Evolutionary conservation across 371 early-diverging fungal genomes (phyloP).

Genomic region (Homolaphlyctis polyrhiza): DNA sequence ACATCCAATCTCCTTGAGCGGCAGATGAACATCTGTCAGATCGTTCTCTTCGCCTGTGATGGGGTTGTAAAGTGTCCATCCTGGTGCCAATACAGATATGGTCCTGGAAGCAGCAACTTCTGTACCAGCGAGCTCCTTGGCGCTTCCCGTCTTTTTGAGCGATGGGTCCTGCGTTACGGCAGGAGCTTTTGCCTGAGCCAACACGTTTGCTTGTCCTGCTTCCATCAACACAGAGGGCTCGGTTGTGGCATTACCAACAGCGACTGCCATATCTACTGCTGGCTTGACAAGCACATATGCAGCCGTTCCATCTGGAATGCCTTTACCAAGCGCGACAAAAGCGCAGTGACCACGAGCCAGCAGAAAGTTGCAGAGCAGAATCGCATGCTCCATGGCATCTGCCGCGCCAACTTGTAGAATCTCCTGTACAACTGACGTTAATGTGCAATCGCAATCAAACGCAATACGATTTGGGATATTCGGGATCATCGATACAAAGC

Average conservation of each 20-base stretch:
- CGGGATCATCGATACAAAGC: conserved; percentile 41
- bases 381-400: conserved; percentile 41
- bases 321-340: conserved; percentile 37
- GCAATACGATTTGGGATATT: conserved; percentile 28
- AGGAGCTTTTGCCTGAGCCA: background rate
- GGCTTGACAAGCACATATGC: background rate
- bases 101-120: background rate
- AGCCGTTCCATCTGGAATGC: conserved; percentile 24
- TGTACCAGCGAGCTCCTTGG: background rate
- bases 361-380: conserved; percentile 41
- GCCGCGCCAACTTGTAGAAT: conserved; percentile 42
- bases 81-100: background rate
- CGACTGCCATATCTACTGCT: background rate
- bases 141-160: background rate
- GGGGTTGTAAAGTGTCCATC: conserved; percentile 11
- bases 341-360: conserved; percentile 19
- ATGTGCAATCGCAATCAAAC: conserved; percentile 17
- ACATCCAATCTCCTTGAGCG: conserved; percentile 30
- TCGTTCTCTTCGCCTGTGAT: conserved; percentile 27
- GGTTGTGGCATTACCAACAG: too few relatives aligned
- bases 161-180: background rate
- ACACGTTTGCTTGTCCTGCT: background rate
- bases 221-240: too few relatives aligned
- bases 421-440: conserved; percentile 38
- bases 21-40: conserved; percentile 28